Conservation (phyloP, 805 yeast species). For the Priceomyces castillae region DNA sequence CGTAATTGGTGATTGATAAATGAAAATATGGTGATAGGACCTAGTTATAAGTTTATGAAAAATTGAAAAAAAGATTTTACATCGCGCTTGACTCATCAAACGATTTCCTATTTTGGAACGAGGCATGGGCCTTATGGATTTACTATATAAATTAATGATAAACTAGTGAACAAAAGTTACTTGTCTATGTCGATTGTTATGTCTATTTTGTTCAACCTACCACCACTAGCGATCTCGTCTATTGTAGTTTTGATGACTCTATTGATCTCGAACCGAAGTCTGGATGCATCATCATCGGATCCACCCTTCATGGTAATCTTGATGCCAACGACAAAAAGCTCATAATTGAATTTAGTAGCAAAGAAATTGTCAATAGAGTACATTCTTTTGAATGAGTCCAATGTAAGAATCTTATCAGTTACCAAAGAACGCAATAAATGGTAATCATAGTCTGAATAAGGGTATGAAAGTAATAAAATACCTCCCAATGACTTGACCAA, state of each 20-base stretch:
- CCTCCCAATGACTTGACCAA: conserved; percentile 52
- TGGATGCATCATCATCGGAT: conserved; percentile 64
- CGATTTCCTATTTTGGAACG: conserved; percentile 16
- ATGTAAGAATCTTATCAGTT: conserved; percentile 40
- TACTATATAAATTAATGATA: too few species aligned
- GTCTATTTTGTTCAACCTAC: conserved; percentile 24
- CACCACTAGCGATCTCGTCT: conserved; percentile 18
- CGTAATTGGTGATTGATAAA: too few species aligned
- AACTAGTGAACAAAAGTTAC: too few species aligned
- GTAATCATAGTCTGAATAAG: conserved; percentile 41
- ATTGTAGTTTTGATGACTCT: conserved; percentile 40
- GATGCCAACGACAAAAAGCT: conserved; percentile 55
- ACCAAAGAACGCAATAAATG: conserved; percentile 38
- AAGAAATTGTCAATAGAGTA: conserved; percentile 50
- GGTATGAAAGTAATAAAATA: conserved; percentile 52
- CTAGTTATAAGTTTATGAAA: too few species aligned
- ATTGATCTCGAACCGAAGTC: conserved; percentile 48
- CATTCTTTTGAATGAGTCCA: conserved; percentile 51
- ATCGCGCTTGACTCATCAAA: conserved; percentile 34
- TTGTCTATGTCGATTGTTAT: conserved; percentile 35
- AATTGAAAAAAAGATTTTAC: conserved; percentile 18
- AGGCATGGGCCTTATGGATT: conserved; percentile 2
- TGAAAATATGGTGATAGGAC: too few species aligned
- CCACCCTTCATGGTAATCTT: conserved; percentile 64
- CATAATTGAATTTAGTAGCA: conserved; percentile 62